phyloP scores from a whole-genome alignment of 2,329 filamentous ascomycete genomes.

The Sarocladium kiliense region DNA sequence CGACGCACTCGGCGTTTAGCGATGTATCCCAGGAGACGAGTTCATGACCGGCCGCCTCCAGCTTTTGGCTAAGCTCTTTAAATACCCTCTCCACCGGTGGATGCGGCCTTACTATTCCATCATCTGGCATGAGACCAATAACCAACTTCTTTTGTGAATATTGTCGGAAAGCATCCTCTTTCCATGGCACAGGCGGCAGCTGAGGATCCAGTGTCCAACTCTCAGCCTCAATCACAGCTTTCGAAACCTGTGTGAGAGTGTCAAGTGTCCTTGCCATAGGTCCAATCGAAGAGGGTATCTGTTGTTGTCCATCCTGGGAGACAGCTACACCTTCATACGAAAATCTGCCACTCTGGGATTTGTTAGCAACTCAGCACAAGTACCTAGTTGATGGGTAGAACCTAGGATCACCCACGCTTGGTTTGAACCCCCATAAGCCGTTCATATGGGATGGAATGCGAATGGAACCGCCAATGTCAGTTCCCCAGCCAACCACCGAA shows the following conservation, averaged over 20 bases:
- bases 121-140: constrained; percentile 5
- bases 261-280: constrained; percentile 21
- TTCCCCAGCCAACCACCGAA: constrained; percentile 35
- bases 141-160: constrained; percentile 12
- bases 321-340: neutral
- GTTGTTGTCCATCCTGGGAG: constrained; percentile 23
- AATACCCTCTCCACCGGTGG: neutral
- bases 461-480: constrained; percentile 42
- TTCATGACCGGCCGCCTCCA: neutral
- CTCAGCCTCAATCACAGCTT: constrained; percentile 29
- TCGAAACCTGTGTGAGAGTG: constrained; percentile 31
- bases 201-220: constrained; percentile 37
- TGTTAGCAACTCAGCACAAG: neutral
- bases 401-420: constrained; percentile 26
- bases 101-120: neutral
- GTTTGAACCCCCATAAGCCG: constrained; percentile 36
- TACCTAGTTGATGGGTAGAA: too few species aligned
- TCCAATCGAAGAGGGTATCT: constrained; percentile 26
- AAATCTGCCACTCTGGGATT: neutral
- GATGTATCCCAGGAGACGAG: neutral
- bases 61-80: neutral
- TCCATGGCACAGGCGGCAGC: constrained; percentile 36
- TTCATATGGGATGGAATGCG: constrained; percentile 38
- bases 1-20: neutral
- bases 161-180: constrained; percentile 13